Evolutionary conservation across 129 eudicot genomes (phyloP).

Genomic region (sunflower (Helianthus annuus)): HanXRQr2.0-SUNRISE NC_035436.2:142087351-142087850

Average conservation of each 20-base stretch:
- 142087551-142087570: no score
- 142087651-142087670: neutral
- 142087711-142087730: conserved; percentile 26
- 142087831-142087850: neutral
- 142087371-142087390: no score
- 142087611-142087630: neutral
- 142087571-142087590: no score
- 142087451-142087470: no score
- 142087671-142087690: neutral
- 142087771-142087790: conserved; percentile 10
- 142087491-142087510: neutral
- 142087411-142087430: no score
- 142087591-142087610: no score
- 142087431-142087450: no score
- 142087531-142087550: no score
- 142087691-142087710: conserved; percentile 26
- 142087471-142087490: neutral
- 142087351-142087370: no score
- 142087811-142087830: neutral
- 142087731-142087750: conserved; percentile 33
- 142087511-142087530: no score
- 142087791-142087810: neutral
- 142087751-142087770: conserved; percentile 20
- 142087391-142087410: no score
- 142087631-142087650: neutral